Conservation (phyloP, 1,139 yeast genomes). For the Hanseniaspora uvarum region DNA sequence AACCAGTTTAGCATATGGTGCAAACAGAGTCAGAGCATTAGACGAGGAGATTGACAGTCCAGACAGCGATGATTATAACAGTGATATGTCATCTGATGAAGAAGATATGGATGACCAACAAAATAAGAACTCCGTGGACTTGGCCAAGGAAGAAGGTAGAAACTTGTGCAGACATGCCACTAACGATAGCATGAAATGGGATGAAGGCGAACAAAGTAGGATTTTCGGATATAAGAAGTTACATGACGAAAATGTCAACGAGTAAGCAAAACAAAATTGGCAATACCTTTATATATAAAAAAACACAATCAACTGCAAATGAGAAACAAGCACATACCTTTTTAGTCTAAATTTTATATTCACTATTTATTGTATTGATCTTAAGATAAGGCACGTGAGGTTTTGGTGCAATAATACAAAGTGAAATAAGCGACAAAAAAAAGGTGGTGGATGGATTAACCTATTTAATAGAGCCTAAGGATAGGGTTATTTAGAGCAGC, state of each 20-base stretch:
- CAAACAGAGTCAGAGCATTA: conserved; percentile 24
- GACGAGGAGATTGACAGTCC: conserved; percentile 21
- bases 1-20: conserved; percentile 46
- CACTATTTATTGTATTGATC: no score
- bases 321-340: not conserved
- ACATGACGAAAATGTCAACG: conserved; percentile 11
- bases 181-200: conserved; percentile 36
- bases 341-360: no score
- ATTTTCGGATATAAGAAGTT: conserved; percentile 20
- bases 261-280: not conserved
- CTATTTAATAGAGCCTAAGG: no score
- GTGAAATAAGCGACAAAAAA: no score
- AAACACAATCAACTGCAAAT: not conserved
- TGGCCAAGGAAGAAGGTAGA: conserved; percentile 26
- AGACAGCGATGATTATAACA: conserved; percentile 19
- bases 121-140: conserved; percentile 23
- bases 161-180: conserved; percentile 36
- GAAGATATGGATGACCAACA: conserved; percentile 24
- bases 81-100: conserved; percentile 20
- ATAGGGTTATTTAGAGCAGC: no score
- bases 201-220: conserved; percentile 33
- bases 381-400: no score
- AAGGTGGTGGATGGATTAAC: no score
- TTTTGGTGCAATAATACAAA: no score
- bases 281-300: not conserved